These are phyloP conservation scores for Pseudocercospora cruenta DNA, from an alignment of 2,329 filamentous ascomycete species.

Conservation along the genomic window DNA sequence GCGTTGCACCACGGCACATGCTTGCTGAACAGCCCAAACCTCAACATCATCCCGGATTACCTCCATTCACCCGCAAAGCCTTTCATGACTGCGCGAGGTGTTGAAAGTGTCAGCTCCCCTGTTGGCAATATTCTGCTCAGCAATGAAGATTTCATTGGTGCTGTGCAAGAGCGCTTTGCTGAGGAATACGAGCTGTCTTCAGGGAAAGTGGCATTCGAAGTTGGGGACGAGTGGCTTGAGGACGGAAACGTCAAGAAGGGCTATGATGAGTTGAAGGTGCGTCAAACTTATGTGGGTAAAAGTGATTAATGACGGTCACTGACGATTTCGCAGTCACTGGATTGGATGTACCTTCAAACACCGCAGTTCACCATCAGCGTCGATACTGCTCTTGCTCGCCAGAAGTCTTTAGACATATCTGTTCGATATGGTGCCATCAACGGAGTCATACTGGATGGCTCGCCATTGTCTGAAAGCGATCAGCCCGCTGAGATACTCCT, in stretches of 20 bases:
- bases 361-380: slow-evolving; percentile 67
- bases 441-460: slow-evolving; percentile 45
- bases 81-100: slow-evolving; percentile 79
- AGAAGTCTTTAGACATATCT: slow-evolving; percentile 32
- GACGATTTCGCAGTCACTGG: slow-evolving; percentile 55
- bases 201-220: slow-evolving; percentile 44
- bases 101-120: slow-evolving; percentile 86
- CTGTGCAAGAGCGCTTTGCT: slow-evolving; percentile 63
- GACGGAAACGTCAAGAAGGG: slow-evolving; percentile 63
- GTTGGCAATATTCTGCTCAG: slow-evolving; percentile 75
- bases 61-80: slow-evolving; percentile 76
- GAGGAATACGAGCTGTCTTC: slow-evolving; percentile 61
- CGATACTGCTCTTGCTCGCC: slow-evolving; percentile 12
- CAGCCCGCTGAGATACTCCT: slow-evolving; percentile 10
- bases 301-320: slow-evolving; percentile 28
- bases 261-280: slow-evolving; percentile 63
- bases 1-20: slow-evolving; percentile 94
- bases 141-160: slow-evolving; percentile 48
- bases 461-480: slow-evolving; percentile 10
- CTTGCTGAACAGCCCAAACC: slow-evolving; percentile 75
- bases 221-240: slow-evolving; percentile 59
- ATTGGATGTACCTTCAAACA: slow-evolving; percentile 85
- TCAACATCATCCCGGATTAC: slow-evolving; percentile 69
- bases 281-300: slow-evolving; percentile 28
- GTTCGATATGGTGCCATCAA: slow-evolving; percentile 61